Evolutionary conservation across 139 green algal genomes (phyloP).

Genomic region (Coelastrella sp.): DNA sequence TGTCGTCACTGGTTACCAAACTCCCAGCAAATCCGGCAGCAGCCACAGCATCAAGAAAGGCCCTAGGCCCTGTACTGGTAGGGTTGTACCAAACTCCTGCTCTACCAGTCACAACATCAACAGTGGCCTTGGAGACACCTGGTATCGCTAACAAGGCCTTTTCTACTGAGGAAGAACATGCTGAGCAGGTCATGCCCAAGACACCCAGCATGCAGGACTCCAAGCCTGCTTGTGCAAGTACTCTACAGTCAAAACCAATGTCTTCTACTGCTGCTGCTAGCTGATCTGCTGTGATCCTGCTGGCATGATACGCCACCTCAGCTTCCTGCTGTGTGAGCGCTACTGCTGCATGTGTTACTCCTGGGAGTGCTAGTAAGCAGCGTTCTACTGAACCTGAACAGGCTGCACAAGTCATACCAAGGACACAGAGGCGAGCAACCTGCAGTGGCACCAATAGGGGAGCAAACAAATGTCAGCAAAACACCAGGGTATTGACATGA

Average conservation of each 20-base stretch:
- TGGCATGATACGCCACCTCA: conserved; percentile 57
- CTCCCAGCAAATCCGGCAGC: conserved; percentile 64
- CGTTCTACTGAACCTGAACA: conserved; percentile 82
- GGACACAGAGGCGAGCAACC: conserved; percentile 61
- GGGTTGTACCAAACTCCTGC: conserved; percentile 59
- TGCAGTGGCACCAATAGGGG: conserved; percentile 29
- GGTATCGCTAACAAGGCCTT: conserved; percentile 58
- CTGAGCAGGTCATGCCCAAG: conserved; percentile 83
- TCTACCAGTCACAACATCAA: conserved; percentile 62
- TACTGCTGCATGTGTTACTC: conserved; percentile 65
- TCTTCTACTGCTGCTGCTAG: conserved; percentile 78
- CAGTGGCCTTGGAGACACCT: conserved; percentile 68
- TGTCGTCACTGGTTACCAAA: conserved; percentile 36
- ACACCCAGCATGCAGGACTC: conserved; percentile 58
- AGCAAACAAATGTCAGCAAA: not conserved
- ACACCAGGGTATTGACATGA: not conserved
- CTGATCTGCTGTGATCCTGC: conserved; percentile 38
- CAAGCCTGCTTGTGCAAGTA: conserved; percentile 51
- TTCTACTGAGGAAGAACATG: conserved; percentile 75
- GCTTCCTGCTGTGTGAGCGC: conserved; percentile 48
- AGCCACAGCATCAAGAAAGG: conserved; percentile 69
- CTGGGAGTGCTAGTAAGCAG: conserved; percentile 59
- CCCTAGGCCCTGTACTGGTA: conserved; percentile 58
- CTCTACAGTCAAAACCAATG: conserved; percentile 80
- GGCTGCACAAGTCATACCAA: conserved; percentile 87